phyloP scores from a whole-genome alignment of 805 yeast genomes.

The Kuraishia floccosa region DNA sequence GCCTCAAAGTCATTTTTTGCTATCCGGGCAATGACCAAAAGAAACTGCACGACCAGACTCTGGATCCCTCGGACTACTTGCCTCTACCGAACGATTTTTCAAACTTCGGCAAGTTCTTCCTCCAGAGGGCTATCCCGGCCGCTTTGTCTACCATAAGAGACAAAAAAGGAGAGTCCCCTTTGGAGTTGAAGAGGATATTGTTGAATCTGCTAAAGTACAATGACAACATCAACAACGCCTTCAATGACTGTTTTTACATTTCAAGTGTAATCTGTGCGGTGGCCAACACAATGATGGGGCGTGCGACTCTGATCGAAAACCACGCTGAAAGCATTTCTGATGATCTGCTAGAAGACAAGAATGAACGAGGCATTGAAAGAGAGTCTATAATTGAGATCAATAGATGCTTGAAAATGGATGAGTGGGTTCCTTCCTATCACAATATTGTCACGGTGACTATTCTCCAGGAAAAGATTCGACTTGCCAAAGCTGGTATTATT shows the following conservation, averaged over 20 bases:
- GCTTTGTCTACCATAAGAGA: constrained; percentile 53
- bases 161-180: constrained; percentile 52
- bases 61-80: constrained; percentile 28
- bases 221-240: constrained; percentile 73
- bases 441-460: constrained; percentile 42
- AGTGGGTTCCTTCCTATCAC: constrained; percentile 73
- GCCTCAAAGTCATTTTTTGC: constrained; percentile 63
- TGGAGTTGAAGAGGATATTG: constrained; percentile 46
- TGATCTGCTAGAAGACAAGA: constrained; percentile 5
- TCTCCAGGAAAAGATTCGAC: constrained; percentile 42
- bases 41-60: constrained; percentile 6
- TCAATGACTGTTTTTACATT: constrained; percentile 61
- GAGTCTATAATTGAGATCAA: constrained; percentile 57
- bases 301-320: constrained; percentile 12
- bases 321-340: constrained; percentile 11
- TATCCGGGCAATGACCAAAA: constrained; percentile 20
- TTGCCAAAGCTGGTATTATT: constrained; percentile 46
- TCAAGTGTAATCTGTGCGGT: constrained; percentile 45
- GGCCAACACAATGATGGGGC: constrained; percentile 19
- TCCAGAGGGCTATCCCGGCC: constrained; percentile 58
- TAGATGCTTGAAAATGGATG: constrained; percentile 69
- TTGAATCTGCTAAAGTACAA: constrained; percentile 69
- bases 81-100: constrained; percentile 79
- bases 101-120: constrained; percentile 54
- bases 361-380: constrained; percentile 21